Conservation (phyloP, 352 stramenopile genomes). For the Pythium monospermum region DNA sequence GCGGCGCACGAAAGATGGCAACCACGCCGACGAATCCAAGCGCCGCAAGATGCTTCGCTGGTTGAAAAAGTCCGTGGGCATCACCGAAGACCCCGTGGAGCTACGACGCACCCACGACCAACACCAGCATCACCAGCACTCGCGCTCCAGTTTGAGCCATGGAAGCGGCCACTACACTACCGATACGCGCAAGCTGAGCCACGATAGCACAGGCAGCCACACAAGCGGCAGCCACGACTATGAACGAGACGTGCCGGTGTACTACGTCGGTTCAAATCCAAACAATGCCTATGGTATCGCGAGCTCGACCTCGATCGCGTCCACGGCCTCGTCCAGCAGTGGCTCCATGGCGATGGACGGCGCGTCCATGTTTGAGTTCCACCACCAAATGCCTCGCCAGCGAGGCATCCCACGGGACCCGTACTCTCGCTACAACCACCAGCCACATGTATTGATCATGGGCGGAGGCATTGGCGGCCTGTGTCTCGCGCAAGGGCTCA, state of each 20-base stretch:
- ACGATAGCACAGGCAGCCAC: slow-evolving; percentile 10
- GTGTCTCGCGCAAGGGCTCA: slow-evolving; percentile 60
- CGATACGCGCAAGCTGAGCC: slow-evolving; percentile 1
- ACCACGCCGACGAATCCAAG: slow-evolving; percentile 13
- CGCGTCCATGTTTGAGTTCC: slow-evolving; percentile 20
- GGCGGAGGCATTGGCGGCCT: slow-evolving; percentile 49
- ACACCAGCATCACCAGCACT: no score
- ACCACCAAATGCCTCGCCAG: slow-evolving; percentile 15
- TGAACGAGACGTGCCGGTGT: slow-evolving; percentile 5
- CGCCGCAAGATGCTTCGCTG: slow-evolving; percentile 23
- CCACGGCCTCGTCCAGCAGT: background rate
- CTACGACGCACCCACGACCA: background rate
- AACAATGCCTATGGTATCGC: background rate
- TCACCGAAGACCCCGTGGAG: slow-evolving; percentile 11
- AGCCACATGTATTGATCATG: slow-evolving; percentile 24
- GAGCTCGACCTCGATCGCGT: slow-evolving; percentile 1
- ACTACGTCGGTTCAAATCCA: background rate
- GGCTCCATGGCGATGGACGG: background rate
- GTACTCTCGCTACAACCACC: background rate
- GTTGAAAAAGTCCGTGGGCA: slow-evolving; percentile 23
- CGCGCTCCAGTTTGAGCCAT: background rate
- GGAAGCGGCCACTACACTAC: background rate
- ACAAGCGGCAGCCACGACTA: background rate
- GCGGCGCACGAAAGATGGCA: slow-evolving; percentile 2
- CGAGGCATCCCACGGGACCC: background rate